Evolutionary conservation across 106 monocot species (phyloP).

Genomic region (Apostasia shenzhenica): DNA sequence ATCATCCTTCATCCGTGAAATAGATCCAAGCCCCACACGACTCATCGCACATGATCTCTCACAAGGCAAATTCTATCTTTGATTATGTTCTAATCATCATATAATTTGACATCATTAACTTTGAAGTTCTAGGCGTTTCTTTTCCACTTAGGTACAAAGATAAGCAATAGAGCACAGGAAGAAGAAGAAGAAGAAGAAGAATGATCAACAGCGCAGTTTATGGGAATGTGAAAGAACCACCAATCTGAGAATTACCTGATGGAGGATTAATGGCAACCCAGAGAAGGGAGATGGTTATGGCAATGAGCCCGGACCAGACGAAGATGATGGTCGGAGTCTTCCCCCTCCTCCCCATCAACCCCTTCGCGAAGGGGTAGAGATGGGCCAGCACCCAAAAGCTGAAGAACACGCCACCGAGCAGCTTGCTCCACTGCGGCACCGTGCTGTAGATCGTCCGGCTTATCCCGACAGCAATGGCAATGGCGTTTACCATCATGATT

Average conservation of each 20-base stretch:
- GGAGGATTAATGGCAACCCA: constrained; percentile 84
- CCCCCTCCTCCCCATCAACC: constrained; percentile 75
- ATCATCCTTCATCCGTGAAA: too few relatives aligned
- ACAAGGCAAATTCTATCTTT: too few relatives aligned
- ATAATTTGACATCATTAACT: too few relatives aligned
- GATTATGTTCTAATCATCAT: too few relatives aligned
- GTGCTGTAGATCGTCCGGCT: constrained; percentile 69
- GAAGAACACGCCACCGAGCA: constrained; percentile 85
- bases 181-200: too few relatives aligned
- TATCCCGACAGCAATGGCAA: constrained; percentile 71
- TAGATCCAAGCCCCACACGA: too few relatives aligned
- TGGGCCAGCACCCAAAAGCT: constrained; percentile 64
- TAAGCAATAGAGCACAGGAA: too few relatives aligned
- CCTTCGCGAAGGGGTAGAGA: constrained; percentile 63
- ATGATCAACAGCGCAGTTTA: constrained; percentile 9
- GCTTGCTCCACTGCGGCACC: constrained; percentile 78
- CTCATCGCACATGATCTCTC: too few relatives aligned
- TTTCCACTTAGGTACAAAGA: too few relatives aligned
- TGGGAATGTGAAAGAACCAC: constrained; percentile 74
- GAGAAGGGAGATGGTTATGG: constrained; percentile 84
- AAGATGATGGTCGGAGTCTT: constrained; percentile 75
- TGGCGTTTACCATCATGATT: constrained; percentile 81
- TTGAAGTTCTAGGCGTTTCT: too few relatives aligned
- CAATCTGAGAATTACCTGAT: constrained; percentile 34
- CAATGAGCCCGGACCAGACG: constrained; percentile 80